Evolutionary conservation across 345 rosid genomes (phyloP).

Genomic region (Lagerstroemia speciosa): DNA sequence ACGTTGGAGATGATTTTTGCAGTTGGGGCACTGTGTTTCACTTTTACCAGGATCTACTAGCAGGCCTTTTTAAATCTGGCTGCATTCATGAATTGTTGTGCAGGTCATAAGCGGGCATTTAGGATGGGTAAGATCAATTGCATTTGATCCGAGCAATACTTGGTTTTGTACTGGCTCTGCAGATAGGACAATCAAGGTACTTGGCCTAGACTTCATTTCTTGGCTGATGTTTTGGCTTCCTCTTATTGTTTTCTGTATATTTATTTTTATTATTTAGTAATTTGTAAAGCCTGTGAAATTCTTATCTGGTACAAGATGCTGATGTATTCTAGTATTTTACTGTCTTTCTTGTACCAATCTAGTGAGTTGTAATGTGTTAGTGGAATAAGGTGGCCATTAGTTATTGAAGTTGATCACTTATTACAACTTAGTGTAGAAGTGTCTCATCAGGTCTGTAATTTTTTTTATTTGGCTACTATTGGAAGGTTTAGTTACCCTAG

Average conservation of each 20-base stretch:
- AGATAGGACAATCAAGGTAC: constrained; percentile 94
- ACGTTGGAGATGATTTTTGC: not conserved
- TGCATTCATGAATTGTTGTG: not conserved
- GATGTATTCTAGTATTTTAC: not conserved
- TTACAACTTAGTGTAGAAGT: not conserved
- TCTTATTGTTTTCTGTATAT: not conserved
- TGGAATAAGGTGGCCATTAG: not conserved
- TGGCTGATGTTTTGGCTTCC: not conserved
- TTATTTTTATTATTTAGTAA: not conserved
- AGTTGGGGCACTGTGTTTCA: not conserved
- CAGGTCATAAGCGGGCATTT: constrained; percentile 91
- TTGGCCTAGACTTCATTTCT: constrained; percentile 2
- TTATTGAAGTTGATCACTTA: not conserved
- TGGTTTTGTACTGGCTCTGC: constrained; percentile 99
- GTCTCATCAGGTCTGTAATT: not conserved
- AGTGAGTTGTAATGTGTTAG: not conserved
- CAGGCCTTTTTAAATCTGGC: not conserved
- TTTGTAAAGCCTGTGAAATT: not conserved
- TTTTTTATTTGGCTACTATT: not conserved
- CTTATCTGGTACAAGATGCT: not conserved
- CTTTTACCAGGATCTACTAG: not conserved
- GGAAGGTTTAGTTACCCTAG: not conserved
- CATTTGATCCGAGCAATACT: constrained; percentile 92
- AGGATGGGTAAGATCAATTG: constrained; percentile 98
- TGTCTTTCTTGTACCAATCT: not conserved